phyloP scores from a whole-genome alignment of 202 grass and related monocot genomes.

The Tripidium arundinaceum region DNA sequence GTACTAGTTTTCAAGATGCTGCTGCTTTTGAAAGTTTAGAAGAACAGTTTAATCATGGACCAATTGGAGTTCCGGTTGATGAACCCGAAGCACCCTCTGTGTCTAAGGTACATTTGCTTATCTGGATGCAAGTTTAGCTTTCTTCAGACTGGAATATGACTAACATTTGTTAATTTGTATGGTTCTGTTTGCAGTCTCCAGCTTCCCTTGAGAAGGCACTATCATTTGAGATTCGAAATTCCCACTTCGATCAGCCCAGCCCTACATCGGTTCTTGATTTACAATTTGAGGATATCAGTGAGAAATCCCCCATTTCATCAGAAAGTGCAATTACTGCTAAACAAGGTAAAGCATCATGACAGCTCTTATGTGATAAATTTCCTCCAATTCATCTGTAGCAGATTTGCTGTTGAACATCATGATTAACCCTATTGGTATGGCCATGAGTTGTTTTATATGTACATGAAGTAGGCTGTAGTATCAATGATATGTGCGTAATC shows the following conservation, averaged over 20 bases:
- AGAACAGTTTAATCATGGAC: slow-evolving; percentile 25
- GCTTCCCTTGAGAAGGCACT: slow-evolving; percentile 45
- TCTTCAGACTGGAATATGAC: neutral
- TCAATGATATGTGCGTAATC: slow-evolving; percentile 17
- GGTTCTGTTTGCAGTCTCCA: slow-evolving; percentile 42
- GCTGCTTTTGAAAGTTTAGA: slow-evolving; percentile 32
- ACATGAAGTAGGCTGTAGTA: slow-evolving; percentile 17
- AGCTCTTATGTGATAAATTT: neutral
- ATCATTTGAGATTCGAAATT: slow-evolving; percentile 47
- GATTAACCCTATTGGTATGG: slow-evolving; percentile 20
- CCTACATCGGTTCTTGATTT: slow-evolving; percentile 72
- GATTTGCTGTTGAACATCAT: slow-evolving; percentile 18
- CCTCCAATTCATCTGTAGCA: neutral
- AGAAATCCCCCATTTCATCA: slow-evolving; percentile 45
- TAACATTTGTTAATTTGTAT: slow-evolving; percentile 30
- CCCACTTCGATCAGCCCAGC: slow-evolving; percentile 59
- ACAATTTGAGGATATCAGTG: slow-evolving; percentile 46
- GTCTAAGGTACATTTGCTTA: slow-evolving; percentile 42
- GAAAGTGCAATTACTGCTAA: slow-evolving; percentile 38
- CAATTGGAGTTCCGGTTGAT: slow-evolving; percentile 29
- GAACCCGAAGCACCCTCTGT: slow-evolving; percentile 25
- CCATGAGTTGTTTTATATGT: neutral
- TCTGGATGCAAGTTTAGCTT: slow-evolving; percentile 9
- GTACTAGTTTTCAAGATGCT: slow-evolving; percentile 5
- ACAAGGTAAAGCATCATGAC: slow-evolving; percentile 45